A percentile compares a stretch with the other conserved stretches of the same genome.
Conservation (phyloP, 192 early-diverging fungal species). For the Mortierella claussenii region DNA sequence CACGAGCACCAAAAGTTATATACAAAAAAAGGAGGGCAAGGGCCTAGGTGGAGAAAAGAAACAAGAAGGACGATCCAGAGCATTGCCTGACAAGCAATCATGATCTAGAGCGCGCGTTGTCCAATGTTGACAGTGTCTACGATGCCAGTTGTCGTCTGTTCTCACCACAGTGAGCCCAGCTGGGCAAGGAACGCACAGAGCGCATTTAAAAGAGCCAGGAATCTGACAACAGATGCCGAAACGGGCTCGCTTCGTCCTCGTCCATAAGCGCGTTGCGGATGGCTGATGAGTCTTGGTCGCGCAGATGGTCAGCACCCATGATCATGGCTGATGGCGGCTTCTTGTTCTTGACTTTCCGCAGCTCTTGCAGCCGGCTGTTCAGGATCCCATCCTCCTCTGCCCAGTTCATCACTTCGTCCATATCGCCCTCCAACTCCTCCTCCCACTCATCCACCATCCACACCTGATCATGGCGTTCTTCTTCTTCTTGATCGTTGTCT, state of each 20-base stretch:
- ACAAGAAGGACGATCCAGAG: too few species aligned
- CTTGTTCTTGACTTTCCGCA: background rate
- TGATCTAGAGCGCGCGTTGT: too few species aligned
- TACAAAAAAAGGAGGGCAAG: too few species aligned
- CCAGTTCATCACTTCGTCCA: conserved; percentile 47
- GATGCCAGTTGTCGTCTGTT: too few species aligned
- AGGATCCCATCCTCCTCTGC: conserved; percentile 30
- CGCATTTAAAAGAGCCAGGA: conserved; percentile 46
- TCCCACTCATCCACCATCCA: conserved; percentile 55
- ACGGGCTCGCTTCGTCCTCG: conserved; percentile 34
- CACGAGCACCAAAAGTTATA: too few species aligned
- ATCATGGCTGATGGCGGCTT: background rate
- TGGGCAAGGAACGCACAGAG: too few species aligned
- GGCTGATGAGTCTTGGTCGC: conserved; percentile 26
- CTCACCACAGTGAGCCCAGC: too few species aligned
- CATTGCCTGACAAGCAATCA: too few species aligned
- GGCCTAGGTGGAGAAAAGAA: too few species aligned
- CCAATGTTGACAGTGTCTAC: too few species aligned
- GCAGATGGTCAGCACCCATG: conserved; percentile 18
- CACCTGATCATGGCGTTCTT: conserved; percentile 21
- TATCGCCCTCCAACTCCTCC: conserved; percentile 50
- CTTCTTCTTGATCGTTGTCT: background rate
- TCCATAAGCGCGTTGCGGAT: conserved; percentile 13
- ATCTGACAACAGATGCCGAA: conserved; percentile 40
- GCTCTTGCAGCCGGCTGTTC: background rate